Conservation (phyloP, 371 early-diverging fungal genomes). For the Mortierella polycephala region DNA sequence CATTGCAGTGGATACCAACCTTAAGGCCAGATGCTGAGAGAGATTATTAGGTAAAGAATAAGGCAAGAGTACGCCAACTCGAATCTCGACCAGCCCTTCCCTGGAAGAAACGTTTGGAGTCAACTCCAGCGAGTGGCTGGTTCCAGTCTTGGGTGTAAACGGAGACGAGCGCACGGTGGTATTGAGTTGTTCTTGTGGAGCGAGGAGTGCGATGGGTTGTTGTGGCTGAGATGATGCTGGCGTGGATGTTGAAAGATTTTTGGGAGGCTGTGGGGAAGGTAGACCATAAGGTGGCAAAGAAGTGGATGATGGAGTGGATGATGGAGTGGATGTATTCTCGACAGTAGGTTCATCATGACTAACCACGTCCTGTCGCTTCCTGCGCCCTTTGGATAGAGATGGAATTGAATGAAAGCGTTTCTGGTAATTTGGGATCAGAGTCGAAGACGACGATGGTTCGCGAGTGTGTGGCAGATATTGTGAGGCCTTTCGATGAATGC, state of each 20-base stretch:
- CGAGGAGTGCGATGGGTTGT: constrained; percentile 1
- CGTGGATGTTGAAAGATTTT: neutral
- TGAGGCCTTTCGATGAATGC: too few relatives aligned
- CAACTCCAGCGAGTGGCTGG: constrained; percentile 30
- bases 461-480: too few relatives aligned
- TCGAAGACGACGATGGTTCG: too few relatives aligned
- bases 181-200: constrained; percentile 33
- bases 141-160: constrained; percentile 33
- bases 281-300: constrained; percentile 2
- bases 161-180: constrained; percentile 18
- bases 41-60: constrained; percentile 54
- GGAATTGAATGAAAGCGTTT: constrained; percentile 2
- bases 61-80: constrained; percentile 64
- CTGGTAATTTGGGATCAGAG: too few relatives aligned
- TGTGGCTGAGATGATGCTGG: neutral
- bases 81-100: constrained; percentile 57
- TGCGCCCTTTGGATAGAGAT: neutral
- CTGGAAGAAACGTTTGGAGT: constrained; percentile 28
- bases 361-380: too few relatives aligned
- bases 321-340: neutral
- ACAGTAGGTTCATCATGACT: too few relatives aligned
- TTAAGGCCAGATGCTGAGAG: constrained; percentile 41
- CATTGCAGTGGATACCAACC: constrained; percentile 15
- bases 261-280: neutral
- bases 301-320: neutral